phyloP scores from a whole-genome alignment of 1,139 yeast species.

The Blastobotrys proliferans region DNA sequence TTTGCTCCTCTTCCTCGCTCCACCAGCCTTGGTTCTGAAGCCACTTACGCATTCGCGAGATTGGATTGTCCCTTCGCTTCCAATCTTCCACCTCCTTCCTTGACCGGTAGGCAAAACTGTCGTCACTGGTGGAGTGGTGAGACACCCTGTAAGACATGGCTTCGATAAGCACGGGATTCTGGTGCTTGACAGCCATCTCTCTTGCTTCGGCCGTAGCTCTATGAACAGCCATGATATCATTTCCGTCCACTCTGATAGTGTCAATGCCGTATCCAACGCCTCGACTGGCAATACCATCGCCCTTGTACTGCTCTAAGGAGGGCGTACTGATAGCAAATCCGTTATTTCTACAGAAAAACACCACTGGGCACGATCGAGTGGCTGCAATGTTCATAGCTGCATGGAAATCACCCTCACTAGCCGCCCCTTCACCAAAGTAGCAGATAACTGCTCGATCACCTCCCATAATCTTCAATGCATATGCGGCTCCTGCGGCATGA shows the following conservation, averaged over 20 bases:
- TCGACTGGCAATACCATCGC: slow-evolving; percentile 37
- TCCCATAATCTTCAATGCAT: slow-evolving; percentile 33
- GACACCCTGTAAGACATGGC: slow-evolving; percentile 38
- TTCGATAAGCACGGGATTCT: slow-evolving; percentile 35
- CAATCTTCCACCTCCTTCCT: slow-evolving; percentile 36
- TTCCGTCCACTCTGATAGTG: slow-evolving; percentile 37
- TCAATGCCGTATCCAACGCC: slow-evolving; percentile 38
- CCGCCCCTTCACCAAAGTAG: slow-evolving; percentile 39
- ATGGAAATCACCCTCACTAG: slow-evolving; percentile 39
- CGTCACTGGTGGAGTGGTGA: slow-evolving; percentile 38
- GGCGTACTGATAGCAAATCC: slow-evolving; percentile 39
- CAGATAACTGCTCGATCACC: slow-evolving; percentile 30
- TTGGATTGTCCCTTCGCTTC: slow-evolving; percentile 36
- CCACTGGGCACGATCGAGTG: slow-evolving; percentile 34
- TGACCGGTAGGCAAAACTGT: slow-evolving; percentile 37
- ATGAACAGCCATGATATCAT: slow-evolving; percentile 36
- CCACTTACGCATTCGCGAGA: slow-evolving; percentile 35
- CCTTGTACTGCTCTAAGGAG: slow-evolving; percentile 35
- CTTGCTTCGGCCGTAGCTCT: slow-evolving; percentile 33
- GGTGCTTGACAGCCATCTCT: slow-evolving; percentile 30
- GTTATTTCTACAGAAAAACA: slow-evolving; percentile 37
- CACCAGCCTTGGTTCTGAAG: slow-evolving; percentile 32
- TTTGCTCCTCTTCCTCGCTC: slow-evolving; percentile 32
- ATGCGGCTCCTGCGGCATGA: slow-evolving; percentile 39
- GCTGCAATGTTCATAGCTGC: slow-evolving; percentile 39